Evolutionary conservation across 768 basidiomycete genomes (phyloP).

Genomic region (Termitomyces sp.): DNA sequence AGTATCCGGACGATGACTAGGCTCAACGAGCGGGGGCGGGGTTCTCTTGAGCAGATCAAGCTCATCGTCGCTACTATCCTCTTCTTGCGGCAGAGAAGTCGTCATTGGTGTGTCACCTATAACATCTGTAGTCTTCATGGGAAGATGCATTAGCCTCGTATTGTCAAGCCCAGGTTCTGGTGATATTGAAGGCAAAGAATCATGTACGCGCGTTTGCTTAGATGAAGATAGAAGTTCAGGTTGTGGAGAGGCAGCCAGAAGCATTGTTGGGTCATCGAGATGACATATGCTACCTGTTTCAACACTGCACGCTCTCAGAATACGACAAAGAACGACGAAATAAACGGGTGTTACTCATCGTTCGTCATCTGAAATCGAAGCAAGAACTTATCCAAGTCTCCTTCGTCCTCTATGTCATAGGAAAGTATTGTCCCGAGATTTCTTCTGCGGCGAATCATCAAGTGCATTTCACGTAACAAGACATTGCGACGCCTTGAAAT

Average conservation of each 20-base stretch:
- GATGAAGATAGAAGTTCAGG: background rate
- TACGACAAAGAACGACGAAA: background rate
- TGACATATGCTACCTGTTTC: conserved; percentile 35
- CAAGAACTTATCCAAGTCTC: conserved; percentile 45
- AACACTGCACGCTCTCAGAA: conserved; percentile 23
- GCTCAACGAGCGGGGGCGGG: conserved; percentile 13
- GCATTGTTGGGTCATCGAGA: conserved; percentile 26
- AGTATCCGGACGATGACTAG: background rate
- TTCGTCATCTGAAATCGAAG: conserved; percentile 49
- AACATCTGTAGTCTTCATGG: background rate
- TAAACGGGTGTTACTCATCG: conserved; percentile 31
- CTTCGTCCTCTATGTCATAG: conserved; percentile 33
- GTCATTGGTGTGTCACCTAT: background rate
- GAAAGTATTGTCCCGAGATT: conserved; percentile 33
- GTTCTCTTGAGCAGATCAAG: conserved; percentile 32
- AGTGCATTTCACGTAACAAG: conserved; percentile 66
- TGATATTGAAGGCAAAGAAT: background rate
- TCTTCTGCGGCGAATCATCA: conserved; percentile 52
- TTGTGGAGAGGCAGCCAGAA: background rate
- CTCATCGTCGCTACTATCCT: conserved; percentile 31
- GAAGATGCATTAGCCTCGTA: background rate
- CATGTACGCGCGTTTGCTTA: background rate
- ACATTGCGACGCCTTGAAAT: conserved; percentile 64
- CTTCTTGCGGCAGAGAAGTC: conserved; percentile 8
- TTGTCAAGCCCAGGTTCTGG: background rate